Base-by-base conservation (phyloP, 1,284 basidiomycete genomes). In the Rhodotorula sp. region DNA sequence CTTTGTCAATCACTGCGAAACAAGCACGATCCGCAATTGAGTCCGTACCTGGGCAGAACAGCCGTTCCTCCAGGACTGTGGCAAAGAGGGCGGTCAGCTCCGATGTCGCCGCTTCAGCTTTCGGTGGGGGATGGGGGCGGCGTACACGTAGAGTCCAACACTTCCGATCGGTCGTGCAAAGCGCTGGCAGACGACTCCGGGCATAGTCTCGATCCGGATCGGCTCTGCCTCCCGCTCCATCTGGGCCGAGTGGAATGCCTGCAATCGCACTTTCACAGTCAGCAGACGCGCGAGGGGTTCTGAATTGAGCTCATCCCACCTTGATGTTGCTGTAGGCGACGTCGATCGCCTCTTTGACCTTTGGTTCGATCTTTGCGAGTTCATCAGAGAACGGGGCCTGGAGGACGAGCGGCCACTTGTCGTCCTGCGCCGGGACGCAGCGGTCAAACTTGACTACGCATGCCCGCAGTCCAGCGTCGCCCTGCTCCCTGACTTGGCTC, bases 171-270 rank as follows among this genome's bases (percentile, higher is more conserved):
- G 91, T 58, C 93, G 87, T 5, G 93, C 90, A 81, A 99, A 98
- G 58, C 97, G 88, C 57, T 92, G 90, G 83, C 94, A 97, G 2
- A 92, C 89, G 43, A 99, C 95, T 15, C 97, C 97, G 3, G 96
- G 94, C 92, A 95, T 98, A 12, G 97, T 99, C 83, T 98, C 93
- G 21, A 99, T 92, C 16, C 88, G 86, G 59, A 99, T 85, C 23
- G 82, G 80, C 8, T 77, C 77, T 31, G 89, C 85, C 51, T 87
- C 85, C 60, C 85, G 85, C 70, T 90, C 88, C 26, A 87, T 84
- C 83, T 97, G 94, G 6, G 92, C 91, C 48, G 86, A 86, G 81
- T 97, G 94, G 87, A 97, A 97, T 78, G 88, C 90, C 70, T 72
- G 57, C 39, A 31, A 29, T 1, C 6, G 7, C 34, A 15, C 8